Evolutionary conservation across 2,329 filamentous ascomycete genomes (phyloP).

Genomic region (Amauroascus verrucosus): DNA sequence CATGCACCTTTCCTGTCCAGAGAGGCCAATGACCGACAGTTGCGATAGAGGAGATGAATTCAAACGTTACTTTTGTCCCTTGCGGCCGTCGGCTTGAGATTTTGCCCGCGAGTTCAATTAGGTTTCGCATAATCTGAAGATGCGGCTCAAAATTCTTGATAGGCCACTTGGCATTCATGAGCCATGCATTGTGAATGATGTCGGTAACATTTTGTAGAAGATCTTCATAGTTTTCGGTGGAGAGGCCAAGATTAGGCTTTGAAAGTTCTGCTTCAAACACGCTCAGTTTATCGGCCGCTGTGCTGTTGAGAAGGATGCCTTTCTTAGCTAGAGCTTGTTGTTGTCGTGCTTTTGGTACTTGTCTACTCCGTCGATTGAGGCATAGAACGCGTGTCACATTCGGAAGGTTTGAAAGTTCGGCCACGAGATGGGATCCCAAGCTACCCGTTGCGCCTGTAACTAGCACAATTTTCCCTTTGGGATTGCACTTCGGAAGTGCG

Average conservation of each 20-base stretch:
- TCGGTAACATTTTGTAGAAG: conserved; percentile 39
- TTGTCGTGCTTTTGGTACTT: conserved; percentile 27
- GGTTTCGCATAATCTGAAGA: conserved; percentile 42
- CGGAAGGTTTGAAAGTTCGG: conserved; percentile 25
- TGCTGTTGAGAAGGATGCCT: conserved; percentile 19
- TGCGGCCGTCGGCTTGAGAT: conserved; percentile 18
- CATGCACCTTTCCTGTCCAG: conserved; percentile 19
- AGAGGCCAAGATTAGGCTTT: conserved; percentile 41
- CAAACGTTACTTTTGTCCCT: conserved; percentile 26
- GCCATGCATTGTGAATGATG: conserved; percentile 47
- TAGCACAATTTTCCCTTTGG: conserved; percentile 25
- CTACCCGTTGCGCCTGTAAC: conserved; percentile 36
- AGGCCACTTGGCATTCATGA: conserved; percentile 45
- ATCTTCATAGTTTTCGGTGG: conserved; percentile 27
- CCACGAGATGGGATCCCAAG: conserved; percentile 34
- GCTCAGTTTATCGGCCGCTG: conserved; percentile 28
- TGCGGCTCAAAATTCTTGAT: conserved; percentile 43
- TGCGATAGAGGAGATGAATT: conserved; percentile 37
- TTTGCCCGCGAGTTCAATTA: conserved; percentile 39
- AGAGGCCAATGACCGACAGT: conserved; percentile 29
- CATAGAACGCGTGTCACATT: conserved; percentile 33
- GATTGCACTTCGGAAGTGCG: background rate
- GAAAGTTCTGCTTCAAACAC: conserved; percentile 44
- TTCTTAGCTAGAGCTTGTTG: conserved; percentile 23
- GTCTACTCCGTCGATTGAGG: conserved; percentile 36